Conservation (phyloP, 768 basidiomycete species). For the Naganishia vishniacii region DNA sequence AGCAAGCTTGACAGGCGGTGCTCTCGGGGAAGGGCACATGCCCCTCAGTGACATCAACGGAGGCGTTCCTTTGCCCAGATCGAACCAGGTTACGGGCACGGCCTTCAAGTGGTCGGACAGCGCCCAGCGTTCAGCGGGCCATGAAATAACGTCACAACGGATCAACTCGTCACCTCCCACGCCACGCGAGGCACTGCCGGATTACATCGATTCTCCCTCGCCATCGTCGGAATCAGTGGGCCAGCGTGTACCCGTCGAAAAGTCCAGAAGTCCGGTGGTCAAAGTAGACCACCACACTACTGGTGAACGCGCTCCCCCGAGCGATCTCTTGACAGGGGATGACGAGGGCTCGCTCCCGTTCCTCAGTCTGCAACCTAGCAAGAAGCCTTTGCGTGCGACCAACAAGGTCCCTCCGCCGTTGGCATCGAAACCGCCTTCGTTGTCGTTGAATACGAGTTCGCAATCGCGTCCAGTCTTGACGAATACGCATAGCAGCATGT, state of each 20-base stretch:
- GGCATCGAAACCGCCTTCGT: constrained; percentile 5
- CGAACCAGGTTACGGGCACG: constrained; percentile 47
- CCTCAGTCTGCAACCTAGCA: constrained; percentile 12
- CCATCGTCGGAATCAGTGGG: constrained; percentile 14
- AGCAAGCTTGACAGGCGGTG: constrained; percentile 39
- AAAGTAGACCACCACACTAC: not conserved
- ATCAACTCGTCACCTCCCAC: not conserved
- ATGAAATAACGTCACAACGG: not conserved
- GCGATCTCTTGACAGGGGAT: constrained; percentile 34
- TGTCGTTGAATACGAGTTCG: constrained; percentile 32
- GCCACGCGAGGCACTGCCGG: constrained; percentile 6
- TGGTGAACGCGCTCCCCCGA: not conserved
- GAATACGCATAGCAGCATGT: constrained; percentile 19
- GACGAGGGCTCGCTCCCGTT: not conserved
- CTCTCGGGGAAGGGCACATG: constrained; percentile 24
- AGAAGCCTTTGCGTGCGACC: constrained; percentile 20
- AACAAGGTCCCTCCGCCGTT: constrained; percentile 16
- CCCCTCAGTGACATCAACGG: not conserved
- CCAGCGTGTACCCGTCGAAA: not conserved
- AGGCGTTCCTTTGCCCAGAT: constrained; percentile 24
- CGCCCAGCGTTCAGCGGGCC: not conserved
- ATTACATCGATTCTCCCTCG: constrained; percentile 26
- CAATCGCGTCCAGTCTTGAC: constrained; percentile 1
- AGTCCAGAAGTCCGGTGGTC: too few relatives aligned
- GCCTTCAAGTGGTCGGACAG: constrained; percentile 35